Evolutionary conservation across 257 asterid genomes (phyloP), one percentile per base, ranked within the genome.

Genomic region (Fraxinus americana): DNA sequence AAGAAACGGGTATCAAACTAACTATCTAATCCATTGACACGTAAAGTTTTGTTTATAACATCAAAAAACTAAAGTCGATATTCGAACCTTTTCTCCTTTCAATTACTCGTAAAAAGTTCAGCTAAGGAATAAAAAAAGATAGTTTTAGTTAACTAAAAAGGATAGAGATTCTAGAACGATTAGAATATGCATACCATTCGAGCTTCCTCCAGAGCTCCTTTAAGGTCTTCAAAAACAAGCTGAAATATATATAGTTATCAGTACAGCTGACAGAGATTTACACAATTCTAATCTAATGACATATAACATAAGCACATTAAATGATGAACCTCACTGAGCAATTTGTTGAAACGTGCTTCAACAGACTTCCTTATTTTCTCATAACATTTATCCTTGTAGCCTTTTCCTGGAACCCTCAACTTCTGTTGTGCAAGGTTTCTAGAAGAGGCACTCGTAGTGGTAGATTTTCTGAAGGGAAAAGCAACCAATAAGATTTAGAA

Each of bases 201-300:
- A 81, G 99, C 98, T 90, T 95, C 98, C 85, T 93, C 98, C 79
- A 95, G 82, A 80, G 98, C 99, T 79, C 91, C 94, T 88, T 89
- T 91, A 43, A 93, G 91, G 82, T 90, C 98, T 82, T 93, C 91
- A 78, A 83, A 83, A 73, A 79, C 93, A 71, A 84, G 85, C 93
- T 89, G 91, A 78, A 72, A 78, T 27, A 35, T 43, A 74, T 41
- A 79, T 73, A 73, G 81, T 21, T 35, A 73, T 74, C 74, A 74
- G 77, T n/a, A 45, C 70, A 74, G 66, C 68, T n/a, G 39, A 77
- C 50, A 67, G n/a, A 73, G 70, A 67, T 32, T 66, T 23, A 4
- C 36, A 30, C 70, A 78, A 54, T 71, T 77, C 38, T 66, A 73
- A 57, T 57, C 48, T 32, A 75, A 52, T 71, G 75, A 54, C 73